These are phyloP conservation scores for Nymphaea colorata DNA, from an alignment of 164 flowering plant species.

Conservation along the genomic window DNA sequence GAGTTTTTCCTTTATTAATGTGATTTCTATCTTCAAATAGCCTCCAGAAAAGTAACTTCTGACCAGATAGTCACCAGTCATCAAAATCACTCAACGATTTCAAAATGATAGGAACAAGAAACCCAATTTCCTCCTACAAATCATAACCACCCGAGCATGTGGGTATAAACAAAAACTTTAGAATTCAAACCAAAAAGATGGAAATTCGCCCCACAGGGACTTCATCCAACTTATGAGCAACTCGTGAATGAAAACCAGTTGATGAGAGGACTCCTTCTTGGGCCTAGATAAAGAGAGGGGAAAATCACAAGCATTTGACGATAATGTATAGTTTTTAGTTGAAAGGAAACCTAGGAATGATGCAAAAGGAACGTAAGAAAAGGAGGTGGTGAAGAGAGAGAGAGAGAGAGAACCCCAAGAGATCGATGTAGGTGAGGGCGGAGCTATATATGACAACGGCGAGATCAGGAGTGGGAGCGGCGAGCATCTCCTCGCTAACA, in stretches of 20 bases:
- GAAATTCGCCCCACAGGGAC: too few relatives aligned
- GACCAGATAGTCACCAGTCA: too few relatives aligned
- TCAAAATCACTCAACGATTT: too few relatives aligned
- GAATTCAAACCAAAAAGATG: too few relatives aligned
- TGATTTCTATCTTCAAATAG: too few relatives aligned
- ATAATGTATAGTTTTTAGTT: too few relatives aligned
- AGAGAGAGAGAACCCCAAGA: conserved; percentile 23
- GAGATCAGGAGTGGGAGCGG: conserved; percentile 39
- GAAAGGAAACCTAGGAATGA: too few relatives aligned
- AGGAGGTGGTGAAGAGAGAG: too few relatives aligned
- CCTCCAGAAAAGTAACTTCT: too few relatives aligned
- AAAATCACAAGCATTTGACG: background rate
- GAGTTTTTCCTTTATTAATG: too few relatives aligned
- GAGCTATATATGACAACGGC: conserved; percentile 37
- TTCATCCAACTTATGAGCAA: background rate
- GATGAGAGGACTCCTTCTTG: background rate
- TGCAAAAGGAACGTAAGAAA: too few relatives aligned
- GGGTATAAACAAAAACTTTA: background rate
- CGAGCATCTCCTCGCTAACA: conserved; percentile 37
- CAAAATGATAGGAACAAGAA: background rate
- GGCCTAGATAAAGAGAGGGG: background rate
- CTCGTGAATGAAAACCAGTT: too few relatives aligned
- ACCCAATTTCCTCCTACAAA: background rate
- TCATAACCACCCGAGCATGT: background rate
- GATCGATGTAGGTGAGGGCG: conserved; percentile 35